Conservation (phyloP, 2,329 filamentous ascomycete species). For the Pseudogymnoascus verrucosus region DNA sequence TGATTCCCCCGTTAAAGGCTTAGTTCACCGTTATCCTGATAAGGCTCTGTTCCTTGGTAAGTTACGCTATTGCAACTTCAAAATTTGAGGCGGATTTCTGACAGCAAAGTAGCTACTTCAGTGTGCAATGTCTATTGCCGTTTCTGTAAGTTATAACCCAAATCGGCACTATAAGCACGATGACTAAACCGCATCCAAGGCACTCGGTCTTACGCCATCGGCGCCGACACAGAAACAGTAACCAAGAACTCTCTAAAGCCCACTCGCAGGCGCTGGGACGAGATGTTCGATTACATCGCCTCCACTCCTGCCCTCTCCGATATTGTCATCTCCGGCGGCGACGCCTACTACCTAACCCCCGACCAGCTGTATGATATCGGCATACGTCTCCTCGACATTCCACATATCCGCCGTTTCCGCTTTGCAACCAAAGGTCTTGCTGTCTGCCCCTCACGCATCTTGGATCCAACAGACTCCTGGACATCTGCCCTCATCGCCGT, state of each 20-base stretch:
- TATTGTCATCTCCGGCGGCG: constrained; percentile 56
- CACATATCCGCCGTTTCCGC: constrained; percentile 51
- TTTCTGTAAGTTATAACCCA: constrained; percentile 35
- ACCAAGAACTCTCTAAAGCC: constrained; percentile 37
- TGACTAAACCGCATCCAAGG: neutral
- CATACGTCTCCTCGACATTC: constrained; percentile 45
- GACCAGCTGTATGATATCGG: constrained; percentile 47
- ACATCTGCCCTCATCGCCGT: constrained; percentile 43
- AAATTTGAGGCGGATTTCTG: constrained; percentile 14
- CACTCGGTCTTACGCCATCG: constrained; percentile 52
- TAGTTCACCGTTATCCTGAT: constrained; percentile 57
- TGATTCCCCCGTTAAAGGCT: constrained; percentile 47
- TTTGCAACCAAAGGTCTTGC: constrained; percentile 56
- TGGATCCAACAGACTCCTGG: constrained; percentile 47
- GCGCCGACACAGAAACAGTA: constrained; percentile 44
- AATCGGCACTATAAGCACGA: neutral
- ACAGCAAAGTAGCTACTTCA: constrained; percentile 39
- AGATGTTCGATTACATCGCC: constrained; percentile 49
- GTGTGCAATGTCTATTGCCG: constrained; percentile 56
- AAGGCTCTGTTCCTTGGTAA: constrained; percentile 54
- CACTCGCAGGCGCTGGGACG: constrained; percentile 41
- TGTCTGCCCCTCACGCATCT: constrained; percentile 47
- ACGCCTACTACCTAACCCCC: constrained; percentile 49
- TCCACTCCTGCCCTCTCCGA: constrained; percentile 42
- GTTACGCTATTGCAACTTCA: constrained; percentile 16